These are phyloP conservation scores for Bipolaris victoriae DNA, from an alignment of 2,329 filamentous ascomycete species.

Conservation along the genomic window DNA sequence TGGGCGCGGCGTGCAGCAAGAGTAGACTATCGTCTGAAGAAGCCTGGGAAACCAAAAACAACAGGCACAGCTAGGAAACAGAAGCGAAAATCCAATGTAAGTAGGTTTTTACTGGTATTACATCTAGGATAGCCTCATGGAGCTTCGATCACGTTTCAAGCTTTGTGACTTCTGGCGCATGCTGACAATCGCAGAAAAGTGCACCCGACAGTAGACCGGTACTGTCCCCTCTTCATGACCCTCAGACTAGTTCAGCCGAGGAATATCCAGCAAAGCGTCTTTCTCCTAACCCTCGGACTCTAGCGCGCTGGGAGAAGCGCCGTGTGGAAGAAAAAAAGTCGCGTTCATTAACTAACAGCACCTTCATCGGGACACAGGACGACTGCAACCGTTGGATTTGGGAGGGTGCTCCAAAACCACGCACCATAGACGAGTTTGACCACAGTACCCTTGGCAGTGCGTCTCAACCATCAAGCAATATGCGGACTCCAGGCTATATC, in stretches of 20 bases:
- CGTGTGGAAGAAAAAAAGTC: conserved; percentile 8
- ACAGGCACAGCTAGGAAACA: not conserved
- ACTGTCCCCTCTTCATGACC: not conserved
- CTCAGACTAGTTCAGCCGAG: not conserved
- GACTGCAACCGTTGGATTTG: conserved; percentile 23
- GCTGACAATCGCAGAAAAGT: conserved; percentile 10
- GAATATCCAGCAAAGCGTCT: not conserved
- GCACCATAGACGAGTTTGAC: not conserved
- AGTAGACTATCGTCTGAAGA: conserved; percentile 16
- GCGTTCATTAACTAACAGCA: conserved; percentile 13
- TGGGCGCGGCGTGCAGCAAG: conserved; percentile 5
- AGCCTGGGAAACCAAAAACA: not conserved
- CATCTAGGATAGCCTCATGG: not conserved
- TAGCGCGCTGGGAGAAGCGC: conserved; percentile 8
- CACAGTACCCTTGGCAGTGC: conserved; percentile 1
- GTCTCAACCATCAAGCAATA: conserved; percentile 7
- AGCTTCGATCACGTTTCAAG: not conserved
- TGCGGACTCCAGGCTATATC: conserved; percentile 28
- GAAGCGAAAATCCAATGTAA: not conserved
- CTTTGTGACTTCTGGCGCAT: not conserved
- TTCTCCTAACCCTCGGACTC: not conserved
- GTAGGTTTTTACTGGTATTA: not conserved
- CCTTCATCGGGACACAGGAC: conserved; percentile 20
- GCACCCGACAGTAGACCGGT: not conserved
- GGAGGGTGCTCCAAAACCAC: conserved; percentile 12